These are phyloP conservation scores for Nepenthes mirabilis DNA, from an alignment of 148 eudicot genomes.

Conservation along the genomic window DNA sequence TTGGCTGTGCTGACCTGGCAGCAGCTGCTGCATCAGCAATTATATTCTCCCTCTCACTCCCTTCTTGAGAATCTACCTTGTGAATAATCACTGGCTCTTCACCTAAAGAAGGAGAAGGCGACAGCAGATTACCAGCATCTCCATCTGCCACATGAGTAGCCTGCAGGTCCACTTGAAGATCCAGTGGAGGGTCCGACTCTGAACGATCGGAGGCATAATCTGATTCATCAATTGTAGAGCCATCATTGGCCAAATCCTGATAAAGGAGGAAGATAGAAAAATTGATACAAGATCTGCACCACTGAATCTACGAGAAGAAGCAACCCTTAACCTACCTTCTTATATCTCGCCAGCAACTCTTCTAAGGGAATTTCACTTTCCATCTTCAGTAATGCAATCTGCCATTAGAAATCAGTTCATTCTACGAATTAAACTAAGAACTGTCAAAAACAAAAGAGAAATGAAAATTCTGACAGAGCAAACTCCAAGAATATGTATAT, in stretches of 20 bases:
- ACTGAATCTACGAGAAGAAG: background rate
- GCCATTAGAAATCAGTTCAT: constrained; percentile 10
- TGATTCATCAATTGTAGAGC: constrained; percentile 33
- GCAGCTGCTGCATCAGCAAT: constrained; percentile 99
- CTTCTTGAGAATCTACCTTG: constrained; percentile 31
- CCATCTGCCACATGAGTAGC: constrained; percentile 17
- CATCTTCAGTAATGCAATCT: constrained; percentile 81
- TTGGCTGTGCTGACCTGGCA: constrained; percentile 97
- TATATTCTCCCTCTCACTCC: constrained; percentile 43
- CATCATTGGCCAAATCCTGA: constrained; percentile 31
- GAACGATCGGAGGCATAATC: constrained; percentile 45
- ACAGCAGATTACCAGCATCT: constrained; percentile 15
- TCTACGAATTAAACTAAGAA: background rate
- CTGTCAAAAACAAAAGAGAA: background rate
- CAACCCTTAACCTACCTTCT: constrained; percentile 37
- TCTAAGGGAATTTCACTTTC: constrained; percentile 84
- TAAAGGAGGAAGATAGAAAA: background rate
- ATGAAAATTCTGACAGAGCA: no score
- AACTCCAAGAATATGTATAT: no score
- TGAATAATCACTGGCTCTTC: constrained; percentile 29
- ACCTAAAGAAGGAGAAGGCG: constrained; percentile 11
- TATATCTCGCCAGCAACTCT: constrained; percentile 78
- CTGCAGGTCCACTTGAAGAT: constrained; percentile 19
- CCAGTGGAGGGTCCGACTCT: constrained; percentile 40
- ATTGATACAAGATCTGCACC: constrained; percentile 3